These are phyloP conservation scores for Eutrema salsugineum DNA, from an alignment of 441 rosid genomes.

Conservation along the genomic window DNA sequence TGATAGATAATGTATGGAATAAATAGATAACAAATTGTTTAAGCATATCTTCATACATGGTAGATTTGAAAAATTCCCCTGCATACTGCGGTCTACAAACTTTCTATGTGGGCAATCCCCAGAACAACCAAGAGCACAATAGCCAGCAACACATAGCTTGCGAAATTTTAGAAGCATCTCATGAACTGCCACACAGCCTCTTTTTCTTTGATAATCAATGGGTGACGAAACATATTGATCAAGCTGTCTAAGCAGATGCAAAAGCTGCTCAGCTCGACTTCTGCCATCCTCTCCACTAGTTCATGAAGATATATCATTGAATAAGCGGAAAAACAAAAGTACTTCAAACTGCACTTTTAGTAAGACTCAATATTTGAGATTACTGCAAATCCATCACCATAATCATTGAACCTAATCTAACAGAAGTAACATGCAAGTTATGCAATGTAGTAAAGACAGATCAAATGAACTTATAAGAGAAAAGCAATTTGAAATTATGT, in stretches of 20 bases:
- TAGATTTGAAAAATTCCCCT: conserved; percentile 71
- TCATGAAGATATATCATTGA: conserved; percentile 28
- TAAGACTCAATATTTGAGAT: neutral
- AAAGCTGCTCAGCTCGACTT: conserved; percentile 97
- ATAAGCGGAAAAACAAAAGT: conserved; percentile 24
- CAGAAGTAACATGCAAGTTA: conserved; percentile 6
- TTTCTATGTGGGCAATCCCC: conserved; percentile 91
- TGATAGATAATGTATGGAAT: conserved; percentile 7
- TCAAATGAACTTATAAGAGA: conserved; percentile 2
- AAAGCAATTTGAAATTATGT: neutral
- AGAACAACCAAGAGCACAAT: conserved; percentile 93
- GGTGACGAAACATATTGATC: conserved; percentile 87
- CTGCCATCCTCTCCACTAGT: conserved; percentile 99
- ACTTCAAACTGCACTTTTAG: neutral
- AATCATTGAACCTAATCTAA: conserved; percentile 7
- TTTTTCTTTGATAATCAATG: conserved; percentile 86
- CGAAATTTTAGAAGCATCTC: conserved; percentile 95
- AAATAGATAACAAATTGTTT: conserved; percentile 1
- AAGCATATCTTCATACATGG: conserved; percentile 60
- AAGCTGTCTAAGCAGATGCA: conserved; percentile 90
- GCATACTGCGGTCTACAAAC: conserved; percentile 73
- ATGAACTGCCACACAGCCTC: conserved; percentile 94
- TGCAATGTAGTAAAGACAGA: neutral
- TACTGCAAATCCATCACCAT: conserved; percentile 6
- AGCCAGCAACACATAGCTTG: conserved; percentile 80